Evolutionary conservation across 495 filamentous ascomycete genomes (phyloP).

Genomic region (Hypomontagnella submonticulosa): DNA sequence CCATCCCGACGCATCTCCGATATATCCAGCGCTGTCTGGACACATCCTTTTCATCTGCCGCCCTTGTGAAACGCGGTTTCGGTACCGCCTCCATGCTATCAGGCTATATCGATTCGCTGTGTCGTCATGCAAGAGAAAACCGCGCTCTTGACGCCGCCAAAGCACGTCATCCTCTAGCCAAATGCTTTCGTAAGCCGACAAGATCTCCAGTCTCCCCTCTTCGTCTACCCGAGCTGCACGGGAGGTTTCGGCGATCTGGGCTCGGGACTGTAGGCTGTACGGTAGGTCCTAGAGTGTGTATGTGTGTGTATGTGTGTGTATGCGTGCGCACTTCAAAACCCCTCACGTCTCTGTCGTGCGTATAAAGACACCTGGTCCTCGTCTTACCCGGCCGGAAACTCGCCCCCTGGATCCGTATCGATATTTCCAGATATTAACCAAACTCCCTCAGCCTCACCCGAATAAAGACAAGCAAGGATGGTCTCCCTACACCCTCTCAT

Average conservation of each 20-base stretch:
- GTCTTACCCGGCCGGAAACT: background rate
- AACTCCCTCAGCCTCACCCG: background rate
- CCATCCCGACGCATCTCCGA: constrained; percentile 36
- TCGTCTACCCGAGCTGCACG: constrained; percentile 20
- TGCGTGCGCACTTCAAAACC: too few relatives aligned
- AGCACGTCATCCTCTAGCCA: constrained; percentile 37
- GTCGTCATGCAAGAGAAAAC: constrained; percentile 7
- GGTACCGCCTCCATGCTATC: constrained; percentile 20
- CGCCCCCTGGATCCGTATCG: too few relatives aligned
- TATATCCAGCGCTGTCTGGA: background rate
- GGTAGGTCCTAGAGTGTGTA: too few relatives aligned
- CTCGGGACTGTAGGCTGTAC: background rate
- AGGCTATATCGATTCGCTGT: constrained; percentile 33
- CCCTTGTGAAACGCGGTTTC: constrained; percentile 14
- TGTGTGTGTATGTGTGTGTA: background rate
- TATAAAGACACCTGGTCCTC: constrained; percentile 12
- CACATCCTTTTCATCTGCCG: constrained; percentile 30
- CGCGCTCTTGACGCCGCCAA: background rate
- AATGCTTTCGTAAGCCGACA: constrained; percentile 17
- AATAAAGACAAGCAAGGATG: constrained; percentile 46
- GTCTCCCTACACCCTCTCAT: constrained; percentile 66
- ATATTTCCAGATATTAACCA: background rate
- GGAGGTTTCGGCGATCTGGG: constrained; percentile 23
- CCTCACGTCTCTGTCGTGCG: background rate
- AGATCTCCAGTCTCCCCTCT: constrained; percentile 38